Evolutionary conservation across 345 rosid species (phyloP).

Genomic region (Erucastrum elatum): DNA sequence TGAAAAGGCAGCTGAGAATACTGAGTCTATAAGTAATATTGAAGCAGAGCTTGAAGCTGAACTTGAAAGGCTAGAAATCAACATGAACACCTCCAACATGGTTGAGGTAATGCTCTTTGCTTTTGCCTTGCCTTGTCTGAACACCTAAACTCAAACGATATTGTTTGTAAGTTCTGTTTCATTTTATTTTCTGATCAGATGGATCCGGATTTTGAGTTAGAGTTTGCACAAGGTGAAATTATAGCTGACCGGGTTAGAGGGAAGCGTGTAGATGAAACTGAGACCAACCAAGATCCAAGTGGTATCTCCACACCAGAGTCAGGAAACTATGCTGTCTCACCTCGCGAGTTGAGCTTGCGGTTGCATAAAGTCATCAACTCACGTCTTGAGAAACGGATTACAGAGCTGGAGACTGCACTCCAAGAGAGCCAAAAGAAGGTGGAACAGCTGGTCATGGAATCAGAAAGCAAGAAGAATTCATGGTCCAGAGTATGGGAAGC

Average conservation of each 20-base stretch:
- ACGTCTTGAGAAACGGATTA: conserved; percentile 62
- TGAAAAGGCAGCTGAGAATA: conserved; percentile 48
- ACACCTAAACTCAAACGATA: conserved; percentile 3
- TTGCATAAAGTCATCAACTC: conserved; percentile 73
- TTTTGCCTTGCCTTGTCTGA: conserved; percentile 10
- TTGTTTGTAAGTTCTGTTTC: neutral
- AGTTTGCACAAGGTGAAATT: conserved; percentile 69
- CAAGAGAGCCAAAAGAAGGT: conserved; percentile 69
- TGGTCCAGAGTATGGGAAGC: conserved; percentile 40
- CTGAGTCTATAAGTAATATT: conserved; percentile 65
- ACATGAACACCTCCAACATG: conserved; percentile 47
- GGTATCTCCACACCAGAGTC: conserved; percentile 53
- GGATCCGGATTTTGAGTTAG: conserved; percentile 56
- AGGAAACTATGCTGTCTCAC: conserved; percentile 73
- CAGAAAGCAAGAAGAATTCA: conserved; percentile 41
- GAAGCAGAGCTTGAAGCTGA: conserved; percentile 99
- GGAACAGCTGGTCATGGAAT: conserved; percentile 48
- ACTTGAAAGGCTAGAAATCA: conserved; percentile 82
- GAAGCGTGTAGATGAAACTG: conserved; percentile 39
- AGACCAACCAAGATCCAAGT: conserved; percentile 56
- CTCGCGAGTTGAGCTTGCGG: conserved; percentile 68
- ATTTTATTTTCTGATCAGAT: conserved; percentile 46
- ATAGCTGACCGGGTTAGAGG: conserved; percentile 34
- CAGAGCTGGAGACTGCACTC: conserved; percentile 77
- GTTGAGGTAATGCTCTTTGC: conserved; percentile 47